Conservation (phyloP, 148 eudicot species). For the Cornus controversa region DNA sequence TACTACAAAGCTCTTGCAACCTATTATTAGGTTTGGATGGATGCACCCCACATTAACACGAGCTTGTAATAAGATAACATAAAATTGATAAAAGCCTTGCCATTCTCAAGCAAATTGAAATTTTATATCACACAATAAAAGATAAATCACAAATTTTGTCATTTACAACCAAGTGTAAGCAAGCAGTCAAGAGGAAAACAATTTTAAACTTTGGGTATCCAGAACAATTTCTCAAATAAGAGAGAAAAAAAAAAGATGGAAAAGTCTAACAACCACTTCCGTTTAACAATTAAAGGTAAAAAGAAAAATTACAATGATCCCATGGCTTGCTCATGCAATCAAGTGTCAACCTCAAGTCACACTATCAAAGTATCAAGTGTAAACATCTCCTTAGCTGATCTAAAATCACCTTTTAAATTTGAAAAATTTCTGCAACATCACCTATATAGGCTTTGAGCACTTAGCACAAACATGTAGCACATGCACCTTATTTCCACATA, state of each 20-base stretch:
- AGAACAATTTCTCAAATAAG: neutral
- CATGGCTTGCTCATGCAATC: neutral
- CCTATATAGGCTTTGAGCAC: neutral
- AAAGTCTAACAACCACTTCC: neutral
- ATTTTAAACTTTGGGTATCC: no score
- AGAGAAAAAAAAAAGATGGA: neutral
- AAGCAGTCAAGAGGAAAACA: neutral
- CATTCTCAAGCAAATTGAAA: no score
- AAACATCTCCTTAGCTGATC: neutral
- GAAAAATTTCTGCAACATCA: neutral
- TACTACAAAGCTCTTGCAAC: no score
- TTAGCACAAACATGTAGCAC: neutral
- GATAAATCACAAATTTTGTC: no score
- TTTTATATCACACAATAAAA: no score
- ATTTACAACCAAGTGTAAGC: no score
- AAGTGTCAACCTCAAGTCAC: neutral
- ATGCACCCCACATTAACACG: no score
- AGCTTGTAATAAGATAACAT: no score
- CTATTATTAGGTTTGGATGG: no score
- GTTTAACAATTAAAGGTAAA: neutral
- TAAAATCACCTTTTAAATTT: neutral
- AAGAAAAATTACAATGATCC: neutral
- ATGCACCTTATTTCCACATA: no score
- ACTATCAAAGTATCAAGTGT: neutral
- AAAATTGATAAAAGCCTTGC: no score